These are phyloP conservation scores for Rubroboletus satanas DNA, from an alignment of 768 basidiomycete genomes.

Conservation along the genomic window DNA sequence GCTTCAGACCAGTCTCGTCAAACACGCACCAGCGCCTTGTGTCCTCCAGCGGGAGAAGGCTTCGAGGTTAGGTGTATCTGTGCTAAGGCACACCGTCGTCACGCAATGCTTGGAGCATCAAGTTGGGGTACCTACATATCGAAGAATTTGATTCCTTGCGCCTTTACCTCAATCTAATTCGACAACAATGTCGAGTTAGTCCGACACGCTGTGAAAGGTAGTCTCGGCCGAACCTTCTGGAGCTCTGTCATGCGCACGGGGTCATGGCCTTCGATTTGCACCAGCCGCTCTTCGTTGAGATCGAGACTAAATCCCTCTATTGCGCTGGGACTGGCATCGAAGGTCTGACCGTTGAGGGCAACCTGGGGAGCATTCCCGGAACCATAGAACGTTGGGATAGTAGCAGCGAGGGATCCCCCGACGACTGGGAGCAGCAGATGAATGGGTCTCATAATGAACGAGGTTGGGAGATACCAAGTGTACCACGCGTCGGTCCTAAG, in stretches of 20 bases:
- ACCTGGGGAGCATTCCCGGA: slow-evolving; percentile 17
- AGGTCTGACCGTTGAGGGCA: slow-evolving; percentile 26
- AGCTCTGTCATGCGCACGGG: slow-evolving; percentile 84
- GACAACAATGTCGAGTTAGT: neutral
- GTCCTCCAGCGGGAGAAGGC: slow-evolving; percentile 35
- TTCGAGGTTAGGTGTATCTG: slow-evolving; percentile 67
- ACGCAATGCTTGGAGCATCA: neutral
- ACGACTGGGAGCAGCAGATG: slow-evolving; percentile 18
- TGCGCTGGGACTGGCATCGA: slow-evolving; percentile 17
- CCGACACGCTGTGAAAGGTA: neutral
- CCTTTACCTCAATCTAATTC: slow-evolving; percentile 69
- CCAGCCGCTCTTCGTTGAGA: slow-evolving; percentile 65
- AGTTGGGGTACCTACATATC: slow-evolving; percentile 58
- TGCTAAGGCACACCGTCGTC: slow-evolving; percentile 41
- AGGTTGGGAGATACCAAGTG: neutral
- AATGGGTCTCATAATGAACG: slow-evolving; percentile 8
- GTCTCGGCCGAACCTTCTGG: slow-evolving; percentile 60
- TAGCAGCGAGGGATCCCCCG: slow-evolving; percentile 21
- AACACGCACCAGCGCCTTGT: slow-evolving; percentile 37
- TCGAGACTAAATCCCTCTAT: slow-evolving; percentile 62
- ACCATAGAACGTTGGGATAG: slow-evolving; percentile 7
- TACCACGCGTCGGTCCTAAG: neutral
- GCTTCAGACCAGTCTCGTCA: neutral
- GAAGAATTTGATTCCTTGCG: slow-evolving; percentile 77
- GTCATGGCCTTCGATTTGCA: slow-evolving; percentile 65